Evolutionary conservation across 352 stramenopile species (phyloP).

Genomic region (Globisporangium cederbergense): DNA sequence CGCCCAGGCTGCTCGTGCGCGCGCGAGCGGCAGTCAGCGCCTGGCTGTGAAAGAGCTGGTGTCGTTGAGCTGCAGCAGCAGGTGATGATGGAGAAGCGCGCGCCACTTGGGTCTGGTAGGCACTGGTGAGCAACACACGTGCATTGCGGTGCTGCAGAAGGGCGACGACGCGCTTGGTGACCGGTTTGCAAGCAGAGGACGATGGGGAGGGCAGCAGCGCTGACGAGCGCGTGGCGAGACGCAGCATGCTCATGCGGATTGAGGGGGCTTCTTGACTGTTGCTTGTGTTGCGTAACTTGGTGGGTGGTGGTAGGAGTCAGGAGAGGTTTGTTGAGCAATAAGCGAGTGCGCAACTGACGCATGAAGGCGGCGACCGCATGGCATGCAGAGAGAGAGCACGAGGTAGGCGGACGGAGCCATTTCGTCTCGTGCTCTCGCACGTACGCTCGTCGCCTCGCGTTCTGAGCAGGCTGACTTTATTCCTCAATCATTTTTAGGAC

Average conservation of each 20-base stretch:
- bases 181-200: neutral
- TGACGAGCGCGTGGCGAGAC: conserved; percentile 2
- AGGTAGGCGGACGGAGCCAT: conserved; percentile 4
- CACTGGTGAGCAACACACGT: conserved; percentile 15
- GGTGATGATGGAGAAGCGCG: neutral
- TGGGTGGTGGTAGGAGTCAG: neutral
- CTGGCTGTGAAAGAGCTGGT: neutral
- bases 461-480: neutral
- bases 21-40: neutral
- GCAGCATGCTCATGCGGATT: neutral
- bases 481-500: too few species aligned
- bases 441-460: conserved; percentile 9
- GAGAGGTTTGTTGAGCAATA: neutral
- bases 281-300: neutral
- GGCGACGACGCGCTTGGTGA: neutral
- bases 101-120: conserved; percentile 12
- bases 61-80: neutral
- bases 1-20: conserved; percentile 26
- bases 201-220: neutral
- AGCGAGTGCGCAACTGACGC: neutral
- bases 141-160: conserved; percentile 2
- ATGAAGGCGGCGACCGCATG: neutral
- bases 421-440: neutral
- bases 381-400: neutral
- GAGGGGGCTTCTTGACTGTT: neutral